Evolutionary conservation across 2,329 filamentous ascomycete genomes (phyloP), one percentile per base, ranked within the genome.

Genomic region (Coniella lustricola): DNA sequence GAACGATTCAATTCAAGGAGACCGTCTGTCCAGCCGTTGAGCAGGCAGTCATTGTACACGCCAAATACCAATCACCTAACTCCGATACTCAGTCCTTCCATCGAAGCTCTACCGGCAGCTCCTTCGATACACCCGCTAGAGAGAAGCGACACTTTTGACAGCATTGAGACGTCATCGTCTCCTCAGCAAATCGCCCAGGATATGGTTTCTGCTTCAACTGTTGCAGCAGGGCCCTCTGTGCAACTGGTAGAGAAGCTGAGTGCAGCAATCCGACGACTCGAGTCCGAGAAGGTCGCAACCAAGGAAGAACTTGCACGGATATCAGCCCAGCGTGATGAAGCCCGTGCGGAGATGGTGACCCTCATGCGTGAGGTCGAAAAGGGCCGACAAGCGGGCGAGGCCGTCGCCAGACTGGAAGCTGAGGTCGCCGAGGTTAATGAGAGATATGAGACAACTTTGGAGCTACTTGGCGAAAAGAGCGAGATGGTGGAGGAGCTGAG

Each of bases 171-270:
- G 14, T 69, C 73, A 2, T 76, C 75, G 1, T 85, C 81, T 3
- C 83, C 83, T 1, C 81, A 81, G 34, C 82, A 84, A 50, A 81
- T 85, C 7, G 77, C 87, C 51, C 85, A 90, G 57, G 90, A 95
- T 59, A 85, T 95, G 71, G 79, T 93, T 25, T 94, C 88, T 2
- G 87, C 88, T 7, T 95, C 90, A 1, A 96, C 91, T 0, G 85
- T 89, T 8, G 91, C 84, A 0, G 90, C 91, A 0, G 93, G 93
- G 0, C 93, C 93, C 0, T 91, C 86, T 0, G 91, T 98, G 1
- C 91, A 97, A 67, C 79, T 98, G 1, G 90, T 98, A 14, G 93
- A 97, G 68, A 81, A 91, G 46, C 95, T 98, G 88, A 94, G 87
- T 60, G 88, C 90, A 3, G 88, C 90, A 0, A 90, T 98, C 38